Conservation (phyloP, 306 rosid genomes). For the Biancaea sappan region DNA sequence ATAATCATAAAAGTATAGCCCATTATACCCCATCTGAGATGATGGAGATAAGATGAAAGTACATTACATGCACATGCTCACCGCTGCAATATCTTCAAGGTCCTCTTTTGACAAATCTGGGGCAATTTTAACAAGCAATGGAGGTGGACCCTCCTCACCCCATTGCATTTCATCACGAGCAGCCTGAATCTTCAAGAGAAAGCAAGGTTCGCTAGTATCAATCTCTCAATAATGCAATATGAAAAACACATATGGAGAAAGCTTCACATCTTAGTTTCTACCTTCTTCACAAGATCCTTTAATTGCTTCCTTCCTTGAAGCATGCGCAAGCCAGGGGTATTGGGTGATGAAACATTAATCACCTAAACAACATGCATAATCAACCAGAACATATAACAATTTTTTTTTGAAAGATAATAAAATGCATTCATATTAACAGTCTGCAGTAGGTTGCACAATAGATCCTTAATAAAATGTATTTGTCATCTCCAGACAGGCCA, state of each 20-base stretch:
- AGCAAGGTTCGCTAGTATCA: conserved; percentile 36
- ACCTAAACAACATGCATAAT: conserved; percentile 53
- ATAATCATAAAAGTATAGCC: conserved; percentile 36
- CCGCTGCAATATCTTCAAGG: conserved; percentile 99
- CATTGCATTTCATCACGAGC: conserved; percentile 99
- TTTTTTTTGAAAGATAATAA: background rate
- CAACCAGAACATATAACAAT: background rate
- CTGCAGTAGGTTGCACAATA: background rate
- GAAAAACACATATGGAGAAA: conserved; percentile 22
- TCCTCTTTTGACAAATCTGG: conserved; percentile 97
- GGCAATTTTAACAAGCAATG: conserved; percentile 96
- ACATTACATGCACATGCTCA: conserved; percentile 43
- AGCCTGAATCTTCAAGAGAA: conserved; percentile 76
- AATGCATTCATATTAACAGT: conserved; percentile 8
- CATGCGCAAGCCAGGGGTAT: conserved; percentile 97
- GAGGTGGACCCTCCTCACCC: conserved; percentile 99
- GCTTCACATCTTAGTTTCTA: conserved; percentile 46
- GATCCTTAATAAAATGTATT: background rate
- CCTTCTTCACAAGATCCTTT: conserved; percentile 95
- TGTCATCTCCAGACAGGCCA: background rate
- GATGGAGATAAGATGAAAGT: conserved; percentile 16
- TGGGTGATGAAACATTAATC: conserved; percentile 96
- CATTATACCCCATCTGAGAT: conserved; percentile 33
- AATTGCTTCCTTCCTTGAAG: conserved; percentile 98
- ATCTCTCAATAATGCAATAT: conserved; percentile 31